Evolutionary conservation across 140 eudicot genomes (phyloP), one percentile per base, ranked within the genome.

Genomic region (Senecio squalidus): DNA sequence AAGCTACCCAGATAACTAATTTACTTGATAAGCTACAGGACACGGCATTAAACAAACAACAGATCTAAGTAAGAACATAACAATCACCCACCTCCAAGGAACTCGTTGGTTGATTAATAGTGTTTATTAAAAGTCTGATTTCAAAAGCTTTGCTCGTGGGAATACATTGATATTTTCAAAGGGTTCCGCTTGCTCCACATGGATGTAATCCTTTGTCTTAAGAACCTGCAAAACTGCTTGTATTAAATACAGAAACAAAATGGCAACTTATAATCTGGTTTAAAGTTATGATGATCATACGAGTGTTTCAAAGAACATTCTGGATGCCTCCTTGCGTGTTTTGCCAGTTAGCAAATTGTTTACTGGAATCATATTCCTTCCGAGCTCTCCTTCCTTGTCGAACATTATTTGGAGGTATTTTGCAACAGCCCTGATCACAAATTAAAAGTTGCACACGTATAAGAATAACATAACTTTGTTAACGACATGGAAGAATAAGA

Each of bases 281-380:
- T 11, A n/a, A 51, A 36, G 16, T 44, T 36, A 4, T 23, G 67
- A 23, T 27, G 26, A 46, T 26, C 84, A 34, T 85, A 93, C 99
- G 90, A 88, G 61, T 77, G 99, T 78, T 71, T 93, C 99, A 47
- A 93, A 93, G 67, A 93, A 93, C 99, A 93, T 93, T 55, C 99
- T 93, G 26, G 99, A 88, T 4, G 99, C 99, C 60, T 93, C 99
- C 80, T 84, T 93, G 44, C 99, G 93, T 26, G 96, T 77, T 84
- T 93, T 93, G 11, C 94, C 84, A 46, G 59, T 77, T 21, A 93
- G 78, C 15, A 93, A 73, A 63, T 65, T 82, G 76, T 84, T 86
- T 74, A 88, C 71, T 7, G 90, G 68, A 49, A 93, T 61, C 73
- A 63, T 70, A 66, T 60, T 78, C 71, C 78, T 82, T 38, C 82